These are phyloP conservation scores for sorghum (Sorghum bicolor) DNA, from an alignment of 176 grass and related monocot genomes.

Conservation along the genomic window Sorghum_bicolor_NCBIv3 NC_012871.2:69465001-69465500, in stretches of 20 bases:
- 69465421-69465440: no score
- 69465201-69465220: neutral
- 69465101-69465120: neutral
- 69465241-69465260: neutral
- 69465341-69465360: no score
- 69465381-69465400: no score
- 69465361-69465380: no score
- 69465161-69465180: neutral
- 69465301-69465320: neutral
- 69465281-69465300: neutral
- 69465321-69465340: no score
- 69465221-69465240: neutral
- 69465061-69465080: neutral
- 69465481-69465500: no score
- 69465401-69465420: no score
- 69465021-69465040: neutral
- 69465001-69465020: no score
- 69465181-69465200: neutral
- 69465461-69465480: no score
- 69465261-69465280: neutral
- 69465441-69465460: no score
- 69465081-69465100: neutral
- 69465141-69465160: neutral
- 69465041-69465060: neutral
- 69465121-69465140: neutral